Evolutionary conservation across 192 early-diverging fungal genomes (phyloP), one percentile per base, ranked within the genome.

Genomic region (Umbelopsis sp.): DNA sequence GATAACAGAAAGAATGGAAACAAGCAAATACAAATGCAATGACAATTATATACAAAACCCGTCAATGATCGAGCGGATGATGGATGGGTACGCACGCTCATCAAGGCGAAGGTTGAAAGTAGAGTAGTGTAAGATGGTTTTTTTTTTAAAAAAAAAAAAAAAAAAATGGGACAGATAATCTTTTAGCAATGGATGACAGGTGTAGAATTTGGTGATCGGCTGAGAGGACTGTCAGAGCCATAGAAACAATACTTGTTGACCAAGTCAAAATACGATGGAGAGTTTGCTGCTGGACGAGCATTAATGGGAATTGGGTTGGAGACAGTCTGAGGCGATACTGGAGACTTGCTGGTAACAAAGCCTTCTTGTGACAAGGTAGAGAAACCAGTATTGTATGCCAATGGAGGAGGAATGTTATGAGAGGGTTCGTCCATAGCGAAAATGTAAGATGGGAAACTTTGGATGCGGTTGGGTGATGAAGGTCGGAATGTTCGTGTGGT

Each of bases 201-300:
- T 16, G 56, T 50, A 45, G 68, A 70, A 49, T 50, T 77, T 26
- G 71, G 71, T n/a, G 76, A 77, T 31, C 71, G 66, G 38, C 59
- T 71, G 22, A 53, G 25, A 36, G 70, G 70, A 56, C 71, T 77
- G 17, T 70, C 77, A 0, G 79, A 77, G 44, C 68, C 53, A 54
- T 84, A 87, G 67, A 87, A 87, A 70, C 86, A 87, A 71, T 87
- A 87, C 50, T 82, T 81, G 66, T 84, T 80, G 7, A 87, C 84
- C n/a, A 87, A 54, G 49, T 85, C 84, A 53, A 71, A 75, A 69
- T 87, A 87, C 16, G 79, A 80, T 6, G 77, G 68, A 6, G 86
- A 87, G 24, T 80, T 79, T n/a, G 69, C 56, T 3, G 26, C 56
- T 3, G 56, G 56, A 26, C 56, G 56, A 32, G 56, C 56, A 32